These are phyloP conservation scores for Fomitopsis betulina DNA, from an alignment of 1,284 basidiomycete genomes.

Conservation along the genomic window DNA sequence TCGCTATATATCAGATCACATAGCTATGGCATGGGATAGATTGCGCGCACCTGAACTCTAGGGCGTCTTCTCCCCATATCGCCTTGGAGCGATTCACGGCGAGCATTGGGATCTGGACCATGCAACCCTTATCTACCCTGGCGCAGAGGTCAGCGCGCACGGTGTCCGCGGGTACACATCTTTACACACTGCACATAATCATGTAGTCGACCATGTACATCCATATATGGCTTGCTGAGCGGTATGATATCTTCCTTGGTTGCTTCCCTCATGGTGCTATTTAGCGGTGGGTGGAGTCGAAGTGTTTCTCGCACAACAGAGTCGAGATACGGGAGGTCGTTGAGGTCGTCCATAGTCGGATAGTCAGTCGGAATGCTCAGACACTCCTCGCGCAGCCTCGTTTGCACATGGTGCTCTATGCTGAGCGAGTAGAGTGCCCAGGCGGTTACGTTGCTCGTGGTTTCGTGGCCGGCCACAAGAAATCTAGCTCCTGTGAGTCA, in stretches of 20 bases:
- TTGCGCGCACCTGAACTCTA: conserved; percentile 1
- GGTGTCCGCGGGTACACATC: background rate
- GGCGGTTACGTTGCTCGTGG: conserved; percentile 39
- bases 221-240: conserved; percentile 23
- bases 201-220: conserved; percentile 22
- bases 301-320: conserved; percentile 70
- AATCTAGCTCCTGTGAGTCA: conserved; percentile 16
- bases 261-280: conserved; percentile 46
- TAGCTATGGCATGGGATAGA: background rate
- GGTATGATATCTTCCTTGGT: conserved; percentile 44
- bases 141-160: background rate
- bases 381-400: conserved; percentile 68
- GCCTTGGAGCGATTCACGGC: conserved; percentile 8
- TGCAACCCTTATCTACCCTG: conserved; percentile 41
- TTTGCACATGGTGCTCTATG: conserved; percentile 50
- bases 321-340: conserved; percentile 57
- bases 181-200: conserved; percentile 21
- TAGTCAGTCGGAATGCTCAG: conserved; percentile 30
- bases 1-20: background rate
- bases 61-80: conserved; percentile 7
- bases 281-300: conserved; percentile 61
- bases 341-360: conserved; percentile 27
- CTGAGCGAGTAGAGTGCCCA: conserved; percentile 69
- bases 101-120: conserved; percentile 42
- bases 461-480: conserved; percentile 75